Percentiles rank a stretch among this genome's conserved stretches.
phyloP scores from a whole-genome alignment of 2,329 filamentous ascomycete genomes.

The Pseudogymnoascus sp. region DNA sequence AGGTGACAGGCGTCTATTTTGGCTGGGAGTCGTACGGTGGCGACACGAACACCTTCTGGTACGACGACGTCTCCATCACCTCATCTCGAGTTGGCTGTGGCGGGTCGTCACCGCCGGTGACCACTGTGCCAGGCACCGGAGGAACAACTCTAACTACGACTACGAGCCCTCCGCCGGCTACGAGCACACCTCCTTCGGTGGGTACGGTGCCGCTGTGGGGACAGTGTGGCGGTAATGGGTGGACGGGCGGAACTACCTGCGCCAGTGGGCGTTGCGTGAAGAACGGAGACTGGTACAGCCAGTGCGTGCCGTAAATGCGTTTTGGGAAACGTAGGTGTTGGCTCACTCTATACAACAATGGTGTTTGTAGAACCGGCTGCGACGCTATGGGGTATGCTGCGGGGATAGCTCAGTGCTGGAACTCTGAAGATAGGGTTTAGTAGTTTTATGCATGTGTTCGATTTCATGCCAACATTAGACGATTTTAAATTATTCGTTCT shows the following conservation, averaged over 20 bases:
- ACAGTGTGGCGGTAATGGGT: constrained; percentile 11
- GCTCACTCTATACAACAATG: background rate
- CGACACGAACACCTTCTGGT: constrained; percentile 55
- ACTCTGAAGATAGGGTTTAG: too few species aligned
- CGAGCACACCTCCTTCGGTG: constrained; percentile 10
- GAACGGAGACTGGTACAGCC: constrained; percentile 12
- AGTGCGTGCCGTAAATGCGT: background rate
- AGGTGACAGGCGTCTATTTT: constrained; percentile 50
- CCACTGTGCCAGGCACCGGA: constrained; percentile 1
- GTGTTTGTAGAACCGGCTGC: background rate
- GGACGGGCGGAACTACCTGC: constrained; percentile 13
- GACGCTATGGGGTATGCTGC: background rate
- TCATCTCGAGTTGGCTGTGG: constrained; percentile 43
- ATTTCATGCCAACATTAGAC: too few species aligned
- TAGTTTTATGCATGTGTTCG: too few species aligned
- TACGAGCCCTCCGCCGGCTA: constrained; percentile 11
- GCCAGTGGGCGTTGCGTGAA: constrained; percentile 12
- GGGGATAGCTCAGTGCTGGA: too few species aligned
- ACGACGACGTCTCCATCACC: constrained; percentile 49
- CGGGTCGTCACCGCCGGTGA: background rate
- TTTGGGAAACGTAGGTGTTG: background rate
- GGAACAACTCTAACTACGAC: constrained; percentile 6
- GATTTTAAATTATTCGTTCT: too few species aligned
- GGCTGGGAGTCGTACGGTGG: constrained; percentile 58
- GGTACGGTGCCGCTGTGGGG: constrained; percentile 1